Percentiles rank a stretch among this genome's conserved stretches.
phyloP scores from a whole-genome alignment of 495 filamentous ascomycete species.

The Aspergillus campestris region DNA sequence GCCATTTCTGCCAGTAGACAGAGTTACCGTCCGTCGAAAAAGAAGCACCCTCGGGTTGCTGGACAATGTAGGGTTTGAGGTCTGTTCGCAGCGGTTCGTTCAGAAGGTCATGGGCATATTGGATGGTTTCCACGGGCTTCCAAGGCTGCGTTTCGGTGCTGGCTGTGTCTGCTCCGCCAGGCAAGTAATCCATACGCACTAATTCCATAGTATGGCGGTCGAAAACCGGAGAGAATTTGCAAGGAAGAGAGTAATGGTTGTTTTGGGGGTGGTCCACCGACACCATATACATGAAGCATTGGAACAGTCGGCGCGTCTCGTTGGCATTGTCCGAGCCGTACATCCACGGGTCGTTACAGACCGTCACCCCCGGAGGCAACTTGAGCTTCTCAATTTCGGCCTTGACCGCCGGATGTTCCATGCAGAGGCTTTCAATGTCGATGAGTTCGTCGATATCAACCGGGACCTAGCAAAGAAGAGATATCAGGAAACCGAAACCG shows the following conservation, averaged over 20 bases:
- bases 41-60: constrained; percentile 70
- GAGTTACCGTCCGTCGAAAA: constrained; percentile 48
- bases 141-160: constrained; percentile 27
- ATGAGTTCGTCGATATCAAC: constrained; percentile 34
- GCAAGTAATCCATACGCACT: constrained; percentile 43
- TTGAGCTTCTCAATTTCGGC: constrained; percentile 37
- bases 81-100: constrained; percentile 41
- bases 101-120: constrained; percentile 34
- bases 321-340: constrained; percentile 32
- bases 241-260: constrained; percentile 75
- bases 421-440: constrained; percentile 33
- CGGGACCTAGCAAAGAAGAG: constrained; percentile 17
- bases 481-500: not conserved
- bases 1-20: constrained; percentile 61
- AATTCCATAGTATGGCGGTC: constrained; percentile 56
- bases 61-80: constrained; percentile 66
- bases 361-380: constrained; percentile 29
- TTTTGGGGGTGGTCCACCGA: constrained; percentile 33
- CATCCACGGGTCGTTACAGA: constrained; percentile 42
- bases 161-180: constrained; percentile 26
- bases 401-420: constrained; percentile 31
- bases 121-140: constrained; percentile 49
- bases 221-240: constrained; percentile 71
- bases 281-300: constrained; percentile 39
- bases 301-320: constrained; percentile 33